phyloP scores from a whole-genome alignment of 2,329 filamentous ascomycete genomes.

The Drechslerella coelobrocha region DNA sequence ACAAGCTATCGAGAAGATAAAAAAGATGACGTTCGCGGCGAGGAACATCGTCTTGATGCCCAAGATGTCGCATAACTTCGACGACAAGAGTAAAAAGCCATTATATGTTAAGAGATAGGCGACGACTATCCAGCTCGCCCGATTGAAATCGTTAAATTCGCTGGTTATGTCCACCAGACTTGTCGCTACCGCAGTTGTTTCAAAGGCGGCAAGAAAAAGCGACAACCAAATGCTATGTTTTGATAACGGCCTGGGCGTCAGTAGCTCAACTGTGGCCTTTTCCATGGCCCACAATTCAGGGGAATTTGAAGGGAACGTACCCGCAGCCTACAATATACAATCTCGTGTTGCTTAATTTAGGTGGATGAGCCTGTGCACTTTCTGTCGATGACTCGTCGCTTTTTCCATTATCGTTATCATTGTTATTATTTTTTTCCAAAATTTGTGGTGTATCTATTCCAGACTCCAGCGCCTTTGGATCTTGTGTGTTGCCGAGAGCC shows the following conservation, averaged over 20 bases:
- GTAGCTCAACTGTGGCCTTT: conserved; percentile 46
- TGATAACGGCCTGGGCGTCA: background rate
- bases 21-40: conserved; percentile 58
- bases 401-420: background rate
- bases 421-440: conserved; percentile 14
- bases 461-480: conserved; percentile 19
- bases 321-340: conserved; percentile 38
- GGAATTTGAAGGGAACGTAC: conserved; percentile 23
- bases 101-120: conserved; percentile 63
- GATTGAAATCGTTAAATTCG: conserved; percentile 57
- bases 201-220: conserved; percentile 61
- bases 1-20: conserved; percentile 60
- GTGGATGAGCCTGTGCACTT: background rate
- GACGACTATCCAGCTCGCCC: conserved; percentile 62
- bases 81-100: conserved; percentile 60
- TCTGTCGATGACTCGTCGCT: conserved; percentile 12
- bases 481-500: conserved; percentile 37
- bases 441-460: conserved; percentile 28
- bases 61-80: conserved; percentile 62
- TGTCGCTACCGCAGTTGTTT: conserved; percentile 64
- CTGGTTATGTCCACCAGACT: conserved; percentile 62
- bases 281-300: conserved; percentile 8
- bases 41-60: conserved; percentile 59
- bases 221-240: conserved; percentile 40
- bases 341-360: conserved; percentile 35